Base-by-base conservation (phyloP, 2,329 filamentous ascomycete species). In the Pseudogymnoascus sp. region DNA sequence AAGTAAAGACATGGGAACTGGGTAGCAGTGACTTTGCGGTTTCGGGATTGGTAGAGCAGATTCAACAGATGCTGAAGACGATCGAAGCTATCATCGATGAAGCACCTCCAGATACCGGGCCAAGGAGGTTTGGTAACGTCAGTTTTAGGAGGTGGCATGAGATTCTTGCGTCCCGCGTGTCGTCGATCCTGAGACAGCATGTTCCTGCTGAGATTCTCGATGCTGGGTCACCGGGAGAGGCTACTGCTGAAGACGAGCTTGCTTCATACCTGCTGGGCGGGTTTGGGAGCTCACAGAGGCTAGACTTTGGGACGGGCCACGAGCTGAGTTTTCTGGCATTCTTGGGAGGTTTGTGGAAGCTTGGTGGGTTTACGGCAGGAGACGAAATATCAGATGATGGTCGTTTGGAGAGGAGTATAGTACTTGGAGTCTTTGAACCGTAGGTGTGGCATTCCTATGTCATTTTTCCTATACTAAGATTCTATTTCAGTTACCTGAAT, bases 231-330 rank as follows among this genome's bases (percentile, higher is more conserved):
- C 63, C 64, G 33, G 64, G 64, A 55, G 75, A 73, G 2, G 74
- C 76, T 16, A 77, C 80, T 1, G 83, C 84, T 4, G 79, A 80
- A 67, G 81, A 82, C 58, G 93, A 97, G 75, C 77, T 97, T 7
- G 81, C 79, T 63, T 81, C 84, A 42, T 99, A 99, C 73, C 82
- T 99, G 1, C 74, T 96, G 3, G 92, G 92, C 12, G 84, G 84
- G 4, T 97, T 96, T 75, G 94, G 94, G 3, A 97, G 92, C 71
- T 75, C 90, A 0, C 91, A 97, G 70, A 81, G 94, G 61, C 79
- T 99, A 25, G 94, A 99, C 75, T 99, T 97, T 72, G 94, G 94
- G 1, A 97, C 94, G 0, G 94, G 94, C 0, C 94, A 99, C 73
- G 94, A 99, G 72, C 78, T 99, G 60, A 96, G 90, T 75, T 99